Evolutionary conservation across 1,139 yeast species (phyloP), one percentile per base, ranked within the genome.

Genomic region (Trichomonascaceae sp.): DNA sequence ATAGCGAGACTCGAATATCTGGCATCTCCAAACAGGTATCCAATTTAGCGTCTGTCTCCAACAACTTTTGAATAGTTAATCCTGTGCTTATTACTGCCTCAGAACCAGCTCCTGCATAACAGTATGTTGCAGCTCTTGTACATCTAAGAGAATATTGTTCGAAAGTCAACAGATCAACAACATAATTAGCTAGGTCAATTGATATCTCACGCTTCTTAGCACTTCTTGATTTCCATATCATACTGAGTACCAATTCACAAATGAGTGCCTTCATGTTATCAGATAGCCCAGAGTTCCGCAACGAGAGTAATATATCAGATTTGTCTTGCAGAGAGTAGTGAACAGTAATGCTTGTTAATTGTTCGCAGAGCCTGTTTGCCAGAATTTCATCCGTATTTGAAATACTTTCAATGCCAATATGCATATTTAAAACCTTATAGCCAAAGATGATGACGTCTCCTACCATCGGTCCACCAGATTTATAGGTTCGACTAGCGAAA

Each of bases 171-270:
- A 22, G 13, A 3, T 19, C 18, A 18, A 49, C 24, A 13, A 43
- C 44, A 8, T 22, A 43, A 30, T 30, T 30, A 8, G 44, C 27
- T 9, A 49, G 47, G 43, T 43, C 47, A 17, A 24, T 30, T 10
- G 51, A 30, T 8, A 49, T 17, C 3, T 49, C 20, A 7, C 27
- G n/a, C 18, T 49, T 49, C 30, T 10, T 32, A 12, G 30, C 2
- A 43, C 30, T 43, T 13, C 43, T 43, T 10, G 47, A 27, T 32
- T 39, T 49, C 51, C 51, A 49, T 19, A 49, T 46, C 19, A 49
- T 46, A 19, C 47, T 27, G 10, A 49, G 36, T 4, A 49, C 18
- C 27, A 49, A 5, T 38, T 49, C 51, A 12, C 43, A 43, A 2
- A 49, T 32, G 9, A 49, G 18, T 3, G 51, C 47, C 43, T 20